phyloP scores from a whole-genome alignment of 305 asterid genomes.

The Fraxinus dipetala region DNA sequence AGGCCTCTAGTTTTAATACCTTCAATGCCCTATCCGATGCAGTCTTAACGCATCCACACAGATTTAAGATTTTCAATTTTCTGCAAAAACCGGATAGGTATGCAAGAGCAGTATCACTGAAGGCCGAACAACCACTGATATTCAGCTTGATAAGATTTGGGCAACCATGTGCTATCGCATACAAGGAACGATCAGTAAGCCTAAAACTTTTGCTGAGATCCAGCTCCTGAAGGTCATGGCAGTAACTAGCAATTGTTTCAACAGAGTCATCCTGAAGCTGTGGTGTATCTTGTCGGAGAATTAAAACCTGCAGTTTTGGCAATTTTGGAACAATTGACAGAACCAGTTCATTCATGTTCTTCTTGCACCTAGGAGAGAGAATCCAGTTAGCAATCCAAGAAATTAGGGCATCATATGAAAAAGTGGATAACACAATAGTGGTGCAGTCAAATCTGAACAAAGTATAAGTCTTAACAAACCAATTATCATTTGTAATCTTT shows the following conservation, averaged over 20 bases:
- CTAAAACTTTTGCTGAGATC: slow-evolving; percentile 91
- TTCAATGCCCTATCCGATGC: slow-evolving; percentile 80
- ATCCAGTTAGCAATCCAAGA: not conserved
- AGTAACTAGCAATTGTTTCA: slow-evolving; percentile 58
- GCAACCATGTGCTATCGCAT: slow-evolving; percentile 78
- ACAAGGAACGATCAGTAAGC: slow-evolving; percentile 72
- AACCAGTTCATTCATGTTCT: slow-evolving; percentile 73
- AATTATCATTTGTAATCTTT: not conserved
- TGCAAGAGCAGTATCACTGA: slow-evolving; percentile 68
- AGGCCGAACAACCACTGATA: slow-evolving; percentile 81
- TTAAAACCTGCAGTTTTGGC: slow-evolving; percentile 61
- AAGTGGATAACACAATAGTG: not conserved
- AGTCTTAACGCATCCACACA: slow-evolving; percentile 83
- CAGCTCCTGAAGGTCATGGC: slow-evolving; percentile 77
- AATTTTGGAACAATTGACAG: slow-evolving; percentile 68
- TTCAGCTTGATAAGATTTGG: slow-evolving; percentile 71
- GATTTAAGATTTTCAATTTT: slow-evolving; percentile 66
- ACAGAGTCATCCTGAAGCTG: slow-evolving; percentile 76
- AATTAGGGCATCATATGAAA: not conserved
- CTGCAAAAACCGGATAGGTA: slow-evolving; percentile 61
- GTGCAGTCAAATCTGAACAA: not conserved
- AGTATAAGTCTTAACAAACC: not conserved
- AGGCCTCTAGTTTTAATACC: slow-evolving; percentile 35
- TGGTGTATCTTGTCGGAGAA: slow-evolving; percentile 73
- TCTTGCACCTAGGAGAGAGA: slow-evolving; percentile 70